These are phyloP conservation scores for Cladosporium phlei DNA, from an alignment of 2,329 filamentous ascomycete species.

Conservation along the genomic window DNA sequence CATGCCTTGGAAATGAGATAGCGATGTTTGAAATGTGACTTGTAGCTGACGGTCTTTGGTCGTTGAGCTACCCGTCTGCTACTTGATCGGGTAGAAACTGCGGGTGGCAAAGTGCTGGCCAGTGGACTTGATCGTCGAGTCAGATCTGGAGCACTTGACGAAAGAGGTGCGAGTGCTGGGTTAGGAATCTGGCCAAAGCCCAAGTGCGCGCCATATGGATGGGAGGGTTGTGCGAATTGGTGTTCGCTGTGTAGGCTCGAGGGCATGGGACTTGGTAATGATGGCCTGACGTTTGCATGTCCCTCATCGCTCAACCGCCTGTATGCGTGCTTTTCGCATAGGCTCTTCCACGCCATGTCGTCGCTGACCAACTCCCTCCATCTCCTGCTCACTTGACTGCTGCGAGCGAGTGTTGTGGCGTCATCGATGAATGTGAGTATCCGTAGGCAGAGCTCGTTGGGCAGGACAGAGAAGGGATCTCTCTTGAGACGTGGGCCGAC, in stretches of 20 bases:
- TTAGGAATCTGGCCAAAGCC: constrained; percentile 23
- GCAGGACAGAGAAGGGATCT: constrained; percentile 87
- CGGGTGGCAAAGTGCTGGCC: constrained; percentile 22
- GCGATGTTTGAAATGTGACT: constrained; percentile 94
- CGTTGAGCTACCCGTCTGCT: constrained; percentile 37
- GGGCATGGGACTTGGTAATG: constrained; percentile 9
- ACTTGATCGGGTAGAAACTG: constrained; percentile 20
- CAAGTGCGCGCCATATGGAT: constrained; percentile 24
- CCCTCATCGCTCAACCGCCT: constrained; percentile 49
- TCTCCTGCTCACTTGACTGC: constrained; percentile 90
- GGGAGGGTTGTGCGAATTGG: constrained; percentile 19
- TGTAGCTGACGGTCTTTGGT: constrained; percentile 74
- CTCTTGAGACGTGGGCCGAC: constrained; percentile 92
- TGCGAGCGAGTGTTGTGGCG: constrained; percentile 84
- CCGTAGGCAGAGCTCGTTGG: constrained; percentile 88
- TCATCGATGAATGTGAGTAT: constrained; percentile 97
- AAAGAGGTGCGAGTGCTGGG: constrained; percentile 34
- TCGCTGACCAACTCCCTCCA: constrained; percentile 93
- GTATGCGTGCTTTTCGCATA: constrained; percentile 95
- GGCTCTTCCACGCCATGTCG: constrained; percentile 96
- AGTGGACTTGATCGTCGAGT: constrained; percentile 25
- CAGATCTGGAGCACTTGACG: constrained; percentile 46
- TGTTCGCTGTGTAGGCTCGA: constrained; percentile 18
- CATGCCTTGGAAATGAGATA: constrained; percentile 97
- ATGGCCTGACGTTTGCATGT: constrained; percentile 2